phyloP scores from a whole-genome alignment of 139 green algal species.

The Micractinium sp. region DNA sequence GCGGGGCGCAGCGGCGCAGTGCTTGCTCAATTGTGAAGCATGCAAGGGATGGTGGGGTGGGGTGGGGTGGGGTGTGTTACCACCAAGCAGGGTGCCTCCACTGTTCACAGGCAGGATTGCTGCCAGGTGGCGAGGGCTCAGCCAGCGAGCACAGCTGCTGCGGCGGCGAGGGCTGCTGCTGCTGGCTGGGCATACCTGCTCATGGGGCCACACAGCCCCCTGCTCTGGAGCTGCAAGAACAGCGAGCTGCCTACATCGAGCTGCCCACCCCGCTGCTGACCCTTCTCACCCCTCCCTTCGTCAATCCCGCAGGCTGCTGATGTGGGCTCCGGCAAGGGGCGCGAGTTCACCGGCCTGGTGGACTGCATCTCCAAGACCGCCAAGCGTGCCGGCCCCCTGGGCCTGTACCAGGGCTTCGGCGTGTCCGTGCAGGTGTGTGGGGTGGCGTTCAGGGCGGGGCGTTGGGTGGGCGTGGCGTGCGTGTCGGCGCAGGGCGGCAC shows the following conservation, averaged over 20 bases:
- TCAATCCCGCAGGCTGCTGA: constrained; percentile 80
- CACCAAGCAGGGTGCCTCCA: not conserved
- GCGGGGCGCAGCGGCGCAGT: no score
- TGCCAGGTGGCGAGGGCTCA: not conserved
- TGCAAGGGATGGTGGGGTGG: no score
- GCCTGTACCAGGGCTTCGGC: constrained; percentile 92
- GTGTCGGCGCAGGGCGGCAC: not conserved
- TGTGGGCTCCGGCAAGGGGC: constrained; percentile 59
- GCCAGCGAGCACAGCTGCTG: not conserved
- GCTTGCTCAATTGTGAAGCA: no score
- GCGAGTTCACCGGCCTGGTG: constrained; percentile 92
- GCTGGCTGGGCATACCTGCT: no score
- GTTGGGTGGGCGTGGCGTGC: not conserved
- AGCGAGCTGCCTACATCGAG: no score
- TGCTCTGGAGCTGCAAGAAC: no score
- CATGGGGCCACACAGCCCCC: no score
- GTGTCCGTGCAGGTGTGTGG: constrained; percentile 84
- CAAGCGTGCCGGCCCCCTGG: constrained; percentile 55
- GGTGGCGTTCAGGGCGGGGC: not conserved
- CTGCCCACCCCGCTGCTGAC: no score
- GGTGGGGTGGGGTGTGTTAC: no score
- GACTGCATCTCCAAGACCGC: constrained; percentile 92
- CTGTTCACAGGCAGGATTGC: not conserved
- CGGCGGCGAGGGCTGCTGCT: no score
- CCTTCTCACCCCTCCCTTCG: not conserved